Conservation (phyloP, 805 yeast species). For the Clavispora asparagi region DNA sequence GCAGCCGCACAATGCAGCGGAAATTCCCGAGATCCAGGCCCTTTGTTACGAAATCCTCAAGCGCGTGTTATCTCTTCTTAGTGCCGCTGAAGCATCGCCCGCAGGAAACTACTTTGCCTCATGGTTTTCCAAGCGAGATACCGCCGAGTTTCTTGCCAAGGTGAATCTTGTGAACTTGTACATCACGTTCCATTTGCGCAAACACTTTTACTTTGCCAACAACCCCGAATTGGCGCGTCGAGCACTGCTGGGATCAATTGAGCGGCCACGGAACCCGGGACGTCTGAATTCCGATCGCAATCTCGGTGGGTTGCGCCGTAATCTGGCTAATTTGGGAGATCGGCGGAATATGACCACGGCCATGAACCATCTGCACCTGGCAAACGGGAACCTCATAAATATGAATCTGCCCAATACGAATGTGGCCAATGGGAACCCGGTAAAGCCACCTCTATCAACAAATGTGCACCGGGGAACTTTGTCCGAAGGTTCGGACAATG, state of each 20-base stretch:
- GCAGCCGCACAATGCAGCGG: slow-evolving; percentile 24
- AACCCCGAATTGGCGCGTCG: slow-evolving; percentile 14
- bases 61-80: slow-evolving; percentile 61
- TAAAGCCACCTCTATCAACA: too few relatives aligned
- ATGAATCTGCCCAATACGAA: too few relatives aligned
- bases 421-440: too few relatives aligned
- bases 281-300: not conserved
- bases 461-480: too few relatives aligned
- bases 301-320: not conserved
- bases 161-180: slow-evolving; percentile 71
- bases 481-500: too few relatives aligned
- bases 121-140: slow-evolving; percentile 49
- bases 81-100: slow-evolving; percentile 40
- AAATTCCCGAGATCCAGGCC: slow-evolving; percentile 48
- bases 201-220: slow-evolving; percentile 40
- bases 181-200: slow-evolving; percentile 68
- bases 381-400: too few relatives aligned
- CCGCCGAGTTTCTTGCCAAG: slow-evolving; percentile 42
- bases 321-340: not conserved
- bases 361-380: too few relatives aligned
- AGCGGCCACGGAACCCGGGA: not conserved
- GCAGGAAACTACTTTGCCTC: slow-evolving; percentile 42
- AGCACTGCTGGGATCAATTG: slow-evolving; percentile 6
- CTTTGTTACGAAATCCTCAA: slow-evolving; percentile 67
- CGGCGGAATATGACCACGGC: not conserved